phyloP scores from a whole-genome alignment of 1,284 basidiomycete species.

The Pseudomicrostroma phylloplanum region DNA sequence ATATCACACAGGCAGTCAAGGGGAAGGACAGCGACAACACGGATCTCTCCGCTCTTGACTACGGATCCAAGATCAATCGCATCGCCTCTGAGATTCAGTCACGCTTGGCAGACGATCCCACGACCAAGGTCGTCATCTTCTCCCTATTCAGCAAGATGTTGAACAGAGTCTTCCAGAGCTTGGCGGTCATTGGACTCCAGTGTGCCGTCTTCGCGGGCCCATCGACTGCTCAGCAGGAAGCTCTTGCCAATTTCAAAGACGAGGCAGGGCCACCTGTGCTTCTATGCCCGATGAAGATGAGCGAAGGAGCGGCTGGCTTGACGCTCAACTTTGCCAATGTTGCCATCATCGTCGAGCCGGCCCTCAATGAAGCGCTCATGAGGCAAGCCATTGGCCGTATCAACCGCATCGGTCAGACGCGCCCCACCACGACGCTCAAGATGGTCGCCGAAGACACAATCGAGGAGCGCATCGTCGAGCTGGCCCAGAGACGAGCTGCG shows the following conservation, averaged over 20 bases:
- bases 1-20: not conserved
- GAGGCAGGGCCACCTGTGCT: conserved; percentile 23
- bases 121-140: conserved; percentile 31
- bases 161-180: conserved; percentile 20
- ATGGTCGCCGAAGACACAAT: conserved; percentile 35
- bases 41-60: conserved; percentile 14
- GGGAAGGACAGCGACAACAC: not conserved
- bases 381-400: conserved; percentile 28
- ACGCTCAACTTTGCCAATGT: conserved; percentile 30
- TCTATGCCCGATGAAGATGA: conserved; percentile 28
- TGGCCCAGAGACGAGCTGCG: conserved; percentile 20
- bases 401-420: conserved; percentile 29
- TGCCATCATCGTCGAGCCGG: conserved; percentile 32
- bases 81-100: conserved; percentile 24
- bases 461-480: conserved; percentile 28
- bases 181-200: conserved; percentile 21
- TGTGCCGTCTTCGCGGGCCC: conserved; percentile 25
- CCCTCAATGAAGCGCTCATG: conserved; percentile 27
- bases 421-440: conserved; percentile 25
- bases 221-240: conserved; percentile 20
- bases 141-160: conserved; percentile 33
- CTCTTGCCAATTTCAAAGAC: conserved; percentile 27
- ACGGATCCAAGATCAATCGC: conserved; percentile 33
- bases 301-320: conserved; percentile 32
- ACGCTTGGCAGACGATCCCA: conserved; percentile 18